Conservation (phyloP, 805 yeast genomes). For the Kuraishia hungarica region DNA sequence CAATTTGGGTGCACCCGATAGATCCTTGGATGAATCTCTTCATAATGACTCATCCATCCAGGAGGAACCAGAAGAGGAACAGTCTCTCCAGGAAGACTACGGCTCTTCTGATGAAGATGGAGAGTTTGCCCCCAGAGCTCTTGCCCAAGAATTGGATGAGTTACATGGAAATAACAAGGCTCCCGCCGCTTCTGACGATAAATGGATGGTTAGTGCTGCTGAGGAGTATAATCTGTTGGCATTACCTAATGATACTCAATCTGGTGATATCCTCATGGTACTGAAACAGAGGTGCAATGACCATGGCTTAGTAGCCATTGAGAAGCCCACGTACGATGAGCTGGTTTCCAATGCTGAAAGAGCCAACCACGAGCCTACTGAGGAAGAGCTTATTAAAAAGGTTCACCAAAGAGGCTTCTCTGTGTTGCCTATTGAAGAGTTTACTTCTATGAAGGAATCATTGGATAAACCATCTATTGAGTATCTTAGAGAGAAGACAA, state of each 20-base stretch:
- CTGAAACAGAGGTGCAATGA: slow-evolving; percentile 9
- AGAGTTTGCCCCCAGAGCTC: not conserved
- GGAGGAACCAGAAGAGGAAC: too few species aligned
- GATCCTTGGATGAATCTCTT: not conserved
- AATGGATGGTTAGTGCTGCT: slow-evolving; percentile 15
- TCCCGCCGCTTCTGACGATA: slow-evolving; percentile 6
- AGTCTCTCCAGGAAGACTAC: not conserved
- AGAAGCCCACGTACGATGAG: slow-evolving; percentile 12
- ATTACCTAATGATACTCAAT: slow-evolving; percentile 12
- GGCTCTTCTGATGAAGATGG: not conserved
- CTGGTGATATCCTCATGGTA: slow-evolving; percentile 5
- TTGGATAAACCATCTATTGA: slow-evolving; percentile 9
- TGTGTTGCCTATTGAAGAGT: slow-evolving; percentile 12
- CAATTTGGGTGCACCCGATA: not conserved
- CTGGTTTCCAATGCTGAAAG: slow-evolving; percentile 2
- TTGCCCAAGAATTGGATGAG: not conserved
- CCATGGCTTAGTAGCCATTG: slow-evolving; percentile 13
- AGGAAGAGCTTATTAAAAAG: slow-evolving; percentile 7
- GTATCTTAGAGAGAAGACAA: not conserved
- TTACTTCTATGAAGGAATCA: slow-evolving; percentile 7
- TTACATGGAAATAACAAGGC: not conserved
- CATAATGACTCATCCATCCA: not conserved
- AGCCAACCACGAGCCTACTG: slow-evolving; percentile 7
- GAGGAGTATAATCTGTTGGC: slow-evolving; percentile 17
- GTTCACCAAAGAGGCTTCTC: slow-evolving; percentile 6